phyloP scores from a whole-genome alignment of 2,329 filamentous ascomycete species.

The Ophiostoma tasmaniense region DNA sequence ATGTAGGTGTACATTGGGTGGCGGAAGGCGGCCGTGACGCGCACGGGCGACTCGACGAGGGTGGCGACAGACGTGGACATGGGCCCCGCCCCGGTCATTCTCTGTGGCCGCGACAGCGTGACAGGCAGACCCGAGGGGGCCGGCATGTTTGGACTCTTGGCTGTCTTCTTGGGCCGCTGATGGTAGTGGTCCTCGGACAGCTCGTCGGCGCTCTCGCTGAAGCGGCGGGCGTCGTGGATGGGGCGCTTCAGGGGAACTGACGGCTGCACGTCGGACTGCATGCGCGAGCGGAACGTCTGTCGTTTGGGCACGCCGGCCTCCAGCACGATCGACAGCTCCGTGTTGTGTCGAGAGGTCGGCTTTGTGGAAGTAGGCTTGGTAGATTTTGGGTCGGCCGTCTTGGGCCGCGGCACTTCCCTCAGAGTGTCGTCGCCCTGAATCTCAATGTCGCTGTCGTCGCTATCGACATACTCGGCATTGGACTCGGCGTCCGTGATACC shows the following conservation, averaged over 20 bases:
- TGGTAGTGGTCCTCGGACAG: conserved; percentile 5
- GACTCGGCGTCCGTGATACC: background rate
- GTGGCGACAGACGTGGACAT: background rate
- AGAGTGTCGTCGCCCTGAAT: background rate
- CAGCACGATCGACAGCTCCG: conserved; percentile 3
- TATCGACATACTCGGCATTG: background rate
- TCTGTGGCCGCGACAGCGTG: background rate
- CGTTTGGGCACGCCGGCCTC: background rate
- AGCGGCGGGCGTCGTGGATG: too few species aligned
- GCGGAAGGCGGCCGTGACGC: background rate
- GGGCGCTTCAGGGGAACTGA: background rate
- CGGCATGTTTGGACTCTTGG: background rate
- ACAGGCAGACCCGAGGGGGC: background rate
- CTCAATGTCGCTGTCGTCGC: background rate
- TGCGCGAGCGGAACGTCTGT: background rate
- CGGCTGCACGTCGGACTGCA: background rate
- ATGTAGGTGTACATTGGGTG: background rate
- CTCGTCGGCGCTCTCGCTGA: conserved; percentile 8
- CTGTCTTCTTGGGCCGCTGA: background rate
- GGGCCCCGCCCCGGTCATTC: background rate
- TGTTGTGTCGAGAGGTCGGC: background rate
- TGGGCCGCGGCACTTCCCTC: background rate
- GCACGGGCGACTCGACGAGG: background rate
- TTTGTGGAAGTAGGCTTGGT: background rate
- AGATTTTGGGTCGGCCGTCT: too few species aligned